Percentiles rank a stretch among this genome's conserved stretches.
Conservation (phyloP, 148 eudicot species). For the Heliamphora exappendiculata region DNA sequence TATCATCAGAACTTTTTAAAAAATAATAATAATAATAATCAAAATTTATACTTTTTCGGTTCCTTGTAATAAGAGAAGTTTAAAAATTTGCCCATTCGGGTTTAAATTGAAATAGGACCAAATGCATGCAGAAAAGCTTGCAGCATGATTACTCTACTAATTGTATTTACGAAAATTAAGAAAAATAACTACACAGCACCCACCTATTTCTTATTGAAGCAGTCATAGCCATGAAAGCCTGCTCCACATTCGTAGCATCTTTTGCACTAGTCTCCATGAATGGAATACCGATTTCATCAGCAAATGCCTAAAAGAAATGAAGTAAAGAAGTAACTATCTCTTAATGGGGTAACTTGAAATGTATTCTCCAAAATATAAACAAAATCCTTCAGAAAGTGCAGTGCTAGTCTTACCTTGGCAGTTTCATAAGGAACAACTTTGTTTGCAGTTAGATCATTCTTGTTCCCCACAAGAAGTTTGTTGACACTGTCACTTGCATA, state of each 20-base stretch:
- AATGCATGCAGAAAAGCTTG: background rate
- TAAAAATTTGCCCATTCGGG: no score
- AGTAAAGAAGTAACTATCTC: background rate
- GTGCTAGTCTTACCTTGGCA: slow-evolving; percentile 46
- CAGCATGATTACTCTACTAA: background rate
- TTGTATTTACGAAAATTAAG: background rate
- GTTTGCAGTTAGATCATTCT: slow-evolving; percentile 74
- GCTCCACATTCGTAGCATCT: slow-evolving; percentile 86
- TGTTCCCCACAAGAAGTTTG: slow-evolving; percentile 88
- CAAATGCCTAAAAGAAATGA: slow-evolving; percentile 53
- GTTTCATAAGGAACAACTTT: slow-evolving; percentile 71
- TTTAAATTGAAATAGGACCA: no score
- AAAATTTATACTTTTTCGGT: no score
- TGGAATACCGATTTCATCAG: slow-evolving; percentile 94
- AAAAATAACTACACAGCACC: background rate
- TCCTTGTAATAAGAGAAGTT: no score
- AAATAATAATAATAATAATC: no score
- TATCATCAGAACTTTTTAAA: no score
- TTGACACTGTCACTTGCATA: slow-evolving; percentile 78
- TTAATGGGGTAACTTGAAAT: background rate
- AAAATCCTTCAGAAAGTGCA: background rate
- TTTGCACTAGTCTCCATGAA: slow-evolving; percentile 97
- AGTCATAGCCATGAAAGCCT: slow-evolving; percentile 93
- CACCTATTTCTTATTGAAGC: slow-evolving; percentile 82
- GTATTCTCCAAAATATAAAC: background rate